Percentiles rank a stretch among this genome's conserved stretches.
Evolutionary conservation across 257 asterid genomes (phyloP).

Genomic region (Przewalskia tangutica): DNA sequence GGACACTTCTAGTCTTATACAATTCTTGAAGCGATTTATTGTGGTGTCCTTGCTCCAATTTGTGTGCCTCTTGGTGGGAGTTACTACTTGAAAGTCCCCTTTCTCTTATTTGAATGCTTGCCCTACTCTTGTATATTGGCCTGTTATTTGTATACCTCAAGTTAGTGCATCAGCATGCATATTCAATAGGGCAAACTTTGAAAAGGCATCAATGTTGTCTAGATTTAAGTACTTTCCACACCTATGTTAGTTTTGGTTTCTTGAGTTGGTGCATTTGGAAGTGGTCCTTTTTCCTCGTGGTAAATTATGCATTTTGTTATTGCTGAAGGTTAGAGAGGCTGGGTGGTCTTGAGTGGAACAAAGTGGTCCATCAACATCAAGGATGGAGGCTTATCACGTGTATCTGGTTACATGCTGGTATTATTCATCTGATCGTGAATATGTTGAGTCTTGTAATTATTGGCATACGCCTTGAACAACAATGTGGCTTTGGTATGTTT

Average conservation of each 20-base stretch:
- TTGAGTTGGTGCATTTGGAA: background rate
- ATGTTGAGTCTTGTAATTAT: slow-evolving; percentile 67
- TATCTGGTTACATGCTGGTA: slow-evolving; percentile 89
- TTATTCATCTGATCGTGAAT: slow-evolving; percentile 68
- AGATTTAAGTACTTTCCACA: background rate
- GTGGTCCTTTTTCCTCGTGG: background rate
- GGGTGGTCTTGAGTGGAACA: slow-evolving; percentile 75
- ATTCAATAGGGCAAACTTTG: background rate
- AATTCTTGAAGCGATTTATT: background rate
- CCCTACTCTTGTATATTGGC: background rate
- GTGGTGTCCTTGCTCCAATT: background rate
- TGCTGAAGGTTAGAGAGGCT: slow-evolving; percentile 47
- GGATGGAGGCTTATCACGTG: slow-evolving; percentile 86
- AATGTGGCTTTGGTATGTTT: slow-evolving; percentile 73
- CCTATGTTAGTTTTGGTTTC: background rate
- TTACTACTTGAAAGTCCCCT: background rate
- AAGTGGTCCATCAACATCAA: slow-evolving; percentile 65
- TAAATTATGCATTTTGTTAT: slow-evolving; percentile 8
- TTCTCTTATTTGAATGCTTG: background rate
- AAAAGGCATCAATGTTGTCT: background rate
- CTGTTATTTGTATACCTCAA: background rate
- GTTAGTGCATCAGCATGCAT: background rate
- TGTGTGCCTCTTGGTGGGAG: background rate
- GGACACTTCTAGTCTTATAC: background rate
- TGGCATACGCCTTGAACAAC: slow-evolving; percentile 93